A percentile compares a stretch with the other conserved stretches of the same genome.
phyloP scores from a whole-genome alignment of 305 asterid species.

The Fraxinus floribunda region DNA sequence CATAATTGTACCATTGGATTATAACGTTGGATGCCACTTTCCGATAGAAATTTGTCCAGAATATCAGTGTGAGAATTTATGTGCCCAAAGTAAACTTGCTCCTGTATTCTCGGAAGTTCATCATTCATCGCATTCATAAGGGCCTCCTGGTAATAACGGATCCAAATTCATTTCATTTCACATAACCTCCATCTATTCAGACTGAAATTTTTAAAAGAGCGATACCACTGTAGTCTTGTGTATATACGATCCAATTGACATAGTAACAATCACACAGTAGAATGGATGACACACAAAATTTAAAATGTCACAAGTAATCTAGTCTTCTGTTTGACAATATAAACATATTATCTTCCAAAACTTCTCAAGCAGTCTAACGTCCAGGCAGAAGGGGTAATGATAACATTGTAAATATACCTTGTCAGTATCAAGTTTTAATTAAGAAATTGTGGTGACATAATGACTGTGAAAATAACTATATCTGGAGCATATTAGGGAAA shows the following conservation, averaged over 20 bases:
- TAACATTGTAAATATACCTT: constrained; percentile 5
- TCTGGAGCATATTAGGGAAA: constrained; percentile 9
- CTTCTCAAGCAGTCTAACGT: neutral
- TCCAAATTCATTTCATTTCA: constrained; percentile 22
- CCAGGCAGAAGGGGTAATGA: constrained; percentile 10
- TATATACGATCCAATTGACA: constrained; percentile 16
- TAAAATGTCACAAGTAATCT: neutral
- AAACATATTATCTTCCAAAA: neutral
- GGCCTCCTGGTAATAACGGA: constrained; percentile 70
- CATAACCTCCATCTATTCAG: constrained; percentile 16
- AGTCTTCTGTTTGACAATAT: neutral
- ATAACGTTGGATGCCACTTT: constrained; percentile 89
- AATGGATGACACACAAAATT: constrained; percentile 10
- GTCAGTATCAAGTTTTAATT: neutral
- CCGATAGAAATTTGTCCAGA: constrained; percentile 81
- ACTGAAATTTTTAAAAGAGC: constrained; percentile 9
- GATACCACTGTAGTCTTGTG: constrained; percentile 4
- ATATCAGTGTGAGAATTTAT: constrained; percentile 83
- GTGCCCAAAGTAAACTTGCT: constrained; percentile 95
- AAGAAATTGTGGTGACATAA: neutral
- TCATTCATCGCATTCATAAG: constrained; percentile 92
- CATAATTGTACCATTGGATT: constrained; percentile 72
- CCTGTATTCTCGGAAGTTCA: constrained; percentile 96
- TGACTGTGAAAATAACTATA: neutral
- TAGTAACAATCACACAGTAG: constrained; percentile 1